Conservation (phyloP, 169 alveolate genomes). For the Plasmodium gaboni region DNA sequence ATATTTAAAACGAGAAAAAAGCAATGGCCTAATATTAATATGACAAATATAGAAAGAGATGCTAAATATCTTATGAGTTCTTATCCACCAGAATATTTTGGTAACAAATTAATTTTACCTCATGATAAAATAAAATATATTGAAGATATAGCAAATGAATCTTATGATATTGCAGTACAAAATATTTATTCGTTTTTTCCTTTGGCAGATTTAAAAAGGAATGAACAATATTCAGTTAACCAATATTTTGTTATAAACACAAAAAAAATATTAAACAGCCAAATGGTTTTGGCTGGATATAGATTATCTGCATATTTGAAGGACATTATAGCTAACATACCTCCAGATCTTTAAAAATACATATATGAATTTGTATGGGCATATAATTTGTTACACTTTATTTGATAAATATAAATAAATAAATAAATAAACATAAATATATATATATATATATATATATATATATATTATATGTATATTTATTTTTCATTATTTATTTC, state of each 20-base stretch:
- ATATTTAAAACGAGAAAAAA: constrained; percentile 33
- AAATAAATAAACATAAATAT: too few relatives aligned
- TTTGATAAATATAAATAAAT: too few relatives aligned
- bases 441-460: too few relatives aligned
- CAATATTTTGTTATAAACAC: constrained; percentile 10
- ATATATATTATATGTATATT: too few relatives aligned
- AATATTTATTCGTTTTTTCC: constrained; percentile 24
- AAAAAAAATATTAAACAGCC: constrained; percentile 18
- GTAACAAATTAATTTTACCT: neutral
- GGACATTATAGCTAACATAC: constrained; percentile 33
- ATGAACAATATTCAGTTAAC: neutral
- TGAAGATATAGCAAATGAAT: constrained; percentile 19
- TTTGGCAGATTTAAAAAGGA: neutral
- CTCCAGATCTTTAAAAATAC: constrained; percentile 22
- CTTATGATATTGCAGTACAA: constrained; percentile 31
- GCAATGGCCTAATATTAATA: constrained; percentile 14
- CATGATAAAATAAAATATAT: constrained; percentile 25
- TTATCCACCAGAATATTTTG: constrained; percentile 4
- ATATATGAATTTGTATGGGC: neutral
- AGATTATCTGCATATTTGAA: constrained; percentile 29
- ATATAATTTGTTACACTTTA: too few relatives aligned
- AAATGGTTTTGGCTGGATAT: constrained; percentile 46
- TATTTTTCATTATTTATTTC: too few relatives aligned
- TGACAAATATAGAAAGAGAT: neutral
- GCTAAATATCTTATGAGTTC: constrained; percentile 2